Base-by-base conservation (phyloP, 108 stramenopile genomes). In the Cylindrotheca closterium region DNA sequence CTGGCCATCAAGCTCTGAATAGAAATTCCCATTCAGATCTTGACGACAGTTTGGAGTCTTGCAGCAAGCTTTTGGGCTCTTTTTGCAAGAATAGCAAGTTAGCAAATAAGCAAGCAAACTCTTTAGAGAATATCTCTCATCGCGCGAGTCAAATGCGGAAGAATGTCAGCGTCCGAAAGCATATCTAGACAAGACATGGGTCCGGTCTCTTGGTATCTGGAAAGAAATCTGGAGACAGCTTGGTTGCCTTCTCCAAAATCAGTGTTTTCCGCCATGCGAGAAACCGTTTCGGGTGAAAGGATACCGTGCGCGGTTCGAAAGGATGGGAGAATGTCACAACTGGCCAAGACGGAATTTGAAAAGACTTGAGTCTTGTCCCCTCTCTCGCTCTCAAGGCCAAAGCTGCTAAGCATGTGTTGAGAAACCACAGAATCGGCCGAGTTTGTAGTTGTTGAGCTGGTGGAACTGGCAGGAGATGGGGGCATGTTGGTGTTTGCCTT, bases 171-270 rank as follows among this genome's bases (percentile, higher is more conserved):
- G 66, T 92, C 87, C 18, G 81, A 82, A 30, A 92, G 54, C 81
- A 92, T 83, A 31, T 76, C 74, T 1, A 92, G 73, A 66, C 91
- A 92, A 26, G 91, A 86, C 80, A 92, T 85, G 22, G 91, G 91
- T 2, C 91, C 91, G 21, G 76, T 53, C 54, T 70, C 48, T 30
- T 63, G 57, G 68, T 92, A 92, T 12, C 71, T 80, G 17, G 72
- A 59, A 4, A 92, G 64, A 60, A 92, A 92, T 28, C 50, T 58
- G 1, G 55, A 63, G 22, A 75, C 69, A 0, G 78, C 68, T n/a
- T 51, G 51, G 45, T 68, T 76, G 32, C 31, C 47, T n/a, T 28
- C 27, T 60, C 71, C 61, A 24, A 34, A 34, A 22, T 69, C 55
- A 32, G 68, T 61, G 3, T 58, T 62, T 55, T 89, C 82, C 19